These are phyloP conservation scores for Rhododendron vialii DNA, from an alignment of 148 eudicot genomes.

Conservation along the genomic window DNA sequence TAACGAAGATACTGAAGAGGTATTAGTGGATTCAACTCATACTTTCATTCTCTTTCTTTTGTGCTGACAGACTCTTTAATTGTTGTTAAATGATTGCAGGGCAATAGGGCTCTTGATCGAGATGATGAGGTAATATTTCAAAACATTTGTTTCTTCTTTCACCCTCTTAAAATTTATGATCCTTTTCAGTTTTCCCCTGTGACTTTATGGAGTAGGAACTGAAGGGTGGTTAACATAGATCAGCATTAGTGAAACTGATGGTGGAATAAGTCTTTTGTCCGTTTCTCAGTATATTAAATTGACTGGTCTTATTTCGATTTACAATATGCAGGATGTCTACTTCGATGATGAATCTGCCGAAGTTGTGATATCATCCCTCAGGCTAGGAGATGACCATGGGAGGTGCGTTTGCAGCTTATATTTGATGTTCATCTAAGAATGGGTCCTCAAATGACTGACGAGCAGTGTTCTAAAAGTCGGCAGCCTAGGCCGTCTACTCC, in stretches of 20 bases:
- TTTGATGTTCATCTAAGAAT: background rate
- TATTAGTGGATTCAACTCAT: constrained; percentile 16
- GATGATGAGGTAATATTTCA: constrained; percentile 73
- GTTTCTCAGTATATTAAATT: background rate
- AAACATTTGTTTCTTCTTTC: too few species aligned
- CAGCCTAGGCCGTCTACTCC: too few species aligned
- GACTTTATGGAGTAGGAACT: background rate
- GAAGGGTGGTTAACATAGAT: background rate
- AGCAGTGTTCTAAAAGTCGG: too few species aligned
- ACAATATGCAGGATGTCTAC: constrained; percentile 67
- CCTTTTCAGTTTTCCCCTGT: background rate
- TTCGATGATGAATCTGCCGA: constrained; percentile 96
- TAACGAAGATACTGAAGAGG: constrained; percentile 71
- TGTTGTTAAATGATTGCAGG: constrained; percentile 37
- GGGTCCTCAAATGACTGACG: background rate
- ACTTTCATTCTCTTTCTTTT: background rate
- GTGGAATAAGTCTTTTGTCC: background rate
- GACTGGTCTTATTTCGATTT: background rate
- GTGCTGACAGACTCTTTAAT: background rate
- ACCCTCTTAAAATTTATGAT: background rate
- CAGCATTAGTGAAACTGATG: background rate
- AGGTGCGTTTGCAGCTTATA: constrained; percentile 46
- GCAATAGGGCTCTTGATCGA: constrained; percentile 61
- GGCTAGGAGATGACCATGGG: constrained; percentile 96
- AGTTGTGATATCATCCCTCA: constrained; percentile 89